Evolutionary conservation across 2,329 filamentous ascomycete species (phyloP).

Genomic region (Calonectria henricotiae): DNA sequence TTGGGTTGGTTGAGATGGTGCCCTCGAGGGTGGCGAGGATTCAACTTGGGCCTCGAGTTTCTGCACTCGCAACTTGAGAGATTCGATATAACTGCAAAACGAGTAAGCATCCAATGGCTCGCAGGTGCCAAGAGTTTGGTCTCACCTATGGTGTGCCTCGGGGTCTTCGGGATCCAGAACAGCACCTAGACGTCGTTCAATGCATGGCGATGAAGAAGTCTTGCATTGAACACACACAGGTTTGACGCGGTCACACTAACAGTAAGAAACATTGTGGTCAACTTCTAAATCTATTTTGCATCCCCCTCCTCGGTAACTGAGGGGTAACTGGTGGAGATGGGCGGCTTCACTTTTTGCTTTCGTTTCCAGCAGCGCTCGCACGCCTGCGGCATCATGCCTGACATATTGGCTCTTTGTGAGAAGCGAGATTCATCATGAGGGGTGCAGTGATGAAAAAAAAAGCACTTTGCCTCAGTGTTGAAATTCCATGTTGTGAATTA

Average conservation of each 20-base stretch:
- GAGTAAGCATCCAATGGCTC: neutral
- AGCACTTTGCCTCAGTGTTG: neutral
- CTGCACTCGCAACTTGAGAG: constrained; percentile 28
- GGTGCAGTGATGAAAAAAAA: neutral
- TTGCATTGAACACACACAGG: constrained; percentile 32
- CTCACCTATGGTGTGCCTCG: constrained; percentile 35
- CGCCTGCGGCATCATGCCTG: constrained; percentile 30
- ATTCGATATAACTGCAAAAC: constrained; percentile 34
- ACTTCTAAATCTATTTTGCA: constrained; percentile 3
- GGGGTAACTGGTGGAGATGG: neutral
- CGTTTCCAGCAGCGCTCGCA: constrained; percentile 44
- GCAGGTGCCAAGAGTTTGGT: neutral
- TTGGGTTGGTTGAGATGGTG: neutral
- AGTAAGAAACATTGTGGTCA: neutral
- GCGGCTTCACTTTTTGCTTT: constrained; percentile 40
- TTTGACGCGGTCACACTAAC: constrained; percentile 37
- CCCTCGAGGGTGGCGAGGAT: neutral
- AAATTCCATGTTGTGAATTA: neutral
- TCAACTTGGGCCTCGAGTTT: constrained; percentile 28
- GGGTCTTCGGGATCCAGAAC: constrained; percentile 33
- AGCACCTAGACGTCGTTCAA: constrained; percentile 32
- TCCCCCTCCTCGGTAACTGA: neutral
- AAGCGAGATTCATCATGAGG: constrained; percentile 2
- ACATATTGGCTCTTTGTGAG: constrained; percentile 7
- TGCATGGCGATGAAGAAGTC: constrained; percentile 27